Percentiles rank a stretch among this genome's conserved stretches.
Conservation (phyloP, 139 green algal species). For the Tetraselmis chui region DNA sequence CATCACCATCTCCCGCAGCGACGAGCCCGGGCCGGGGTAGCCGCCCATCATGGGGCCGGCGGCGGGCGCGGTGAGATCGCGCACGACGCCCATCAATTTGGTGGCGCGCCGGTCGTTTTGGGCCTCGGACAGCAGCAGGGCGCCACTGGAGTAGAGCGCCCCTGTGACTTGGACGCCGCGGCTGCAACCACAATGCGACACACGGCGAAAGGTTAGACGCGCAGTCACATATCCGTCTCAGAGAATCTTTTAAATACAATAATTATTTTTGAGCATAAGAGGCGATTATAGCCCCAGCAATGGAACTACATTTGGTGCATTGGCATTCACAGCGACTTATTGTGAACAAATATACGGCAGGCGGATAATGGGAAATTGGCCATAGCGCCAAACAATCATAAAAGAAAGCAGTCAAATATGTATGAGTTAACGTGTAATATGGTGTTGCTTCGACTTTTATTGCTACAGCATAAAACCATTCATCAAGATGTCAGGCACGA, state of each 20-base stretch:
- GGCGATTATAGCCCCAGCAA: background rate
- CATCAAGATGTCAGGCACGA: too few species aligned
- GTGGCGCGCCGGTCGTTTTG: conserved; percentile 33
- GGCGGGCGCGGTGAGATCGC: conserved; percentile 50
- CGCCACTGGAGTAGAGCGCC: conserved; percentile 44
- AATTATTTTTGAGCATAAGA: too few species aligned
- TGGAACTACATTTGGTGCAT: too few species aligned
- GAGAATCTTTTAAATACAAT: too few species aligned
- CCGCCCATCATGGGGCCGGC: conserved; percentile 34
- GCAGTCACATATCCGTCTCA: background rate
- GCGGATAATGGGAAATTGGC: too few species aligned
- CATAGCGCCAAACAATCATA: too few species aligned
- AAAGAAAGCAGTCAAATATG: too few species aligned
- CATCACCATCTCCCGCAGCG: conserved; percentile 61
- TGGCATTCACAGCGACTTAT: too few species aligned
- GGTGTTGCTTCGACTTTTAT: too few species aligned
- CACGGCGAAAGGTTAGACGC: background rate
- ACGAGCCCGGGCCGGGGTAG: conserved; percentile 20
- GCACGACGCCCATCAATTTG: conserved; percentile 41
- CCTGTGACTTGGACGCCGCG: conserved; percentile 53
- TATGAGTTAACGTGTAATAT: too few species aligned
- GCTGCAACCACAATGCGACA: background rate
- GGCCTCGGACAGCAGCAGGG: conserved; percentile 64
- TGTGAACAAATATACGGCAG: too few species aligned
- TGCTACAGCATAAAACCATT: too few species aligned